phyloP scores from a whole-genome alignment of 164 flowering plant genomes.

The Paratinospora sagittata region DNA sequence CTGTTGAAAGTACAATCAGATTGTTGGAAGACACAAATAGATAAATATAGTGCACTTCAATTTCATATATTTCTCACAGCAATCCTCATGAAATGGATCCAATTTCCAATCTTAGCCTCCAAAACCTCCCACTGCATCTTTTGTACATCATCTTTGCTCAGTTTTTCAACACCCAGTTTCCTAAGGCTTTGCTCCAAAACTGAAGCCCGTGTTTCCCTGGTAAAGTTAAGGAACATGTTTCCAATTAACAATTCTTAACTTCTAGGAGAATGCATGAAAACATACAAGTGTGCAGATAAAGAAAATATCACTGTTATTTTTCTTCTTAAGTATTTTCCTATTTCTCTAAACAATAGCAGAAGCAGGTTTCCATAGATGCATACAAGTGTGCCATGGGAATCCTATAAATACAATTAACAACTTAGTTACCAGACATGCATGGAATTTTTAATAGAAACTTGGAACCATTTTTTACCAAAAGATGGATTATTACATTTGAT shows the following conservation, averaged over 20 bases:
- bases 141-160: conserved; percentile 88
- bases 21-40: conserved; percentile 9
- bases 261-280: neutral
- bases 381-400: neutral
- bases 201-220: conserved; percentile 75
- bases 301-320: neutral
- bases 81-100: conserved; percentile 89
- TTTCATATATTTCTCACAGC: conserved; percentile 47
- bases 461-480: neutral
- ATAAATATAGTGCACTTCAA: neutral
- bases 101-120: conserved; percentile 89
- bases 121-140: conserved; percentile 96
- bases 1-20: conserved; percentile 42
- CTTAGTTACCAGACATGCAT: neutral
- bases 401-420: neutral
- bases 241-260: neutral
- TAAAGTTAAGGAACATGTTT: neutral
- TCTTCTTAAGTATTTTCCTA: neutral
- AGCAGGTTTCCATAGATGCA: neutral
- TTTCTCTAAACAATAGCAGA: neutral
- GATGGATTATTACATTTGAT: neutral
- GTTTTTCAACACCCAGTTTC: conserved; percentile 87
- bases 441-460: neutral
- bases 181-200: conserved; percentile 76
- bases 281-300: neutral